Percentiles rank a stretch among this genome's conserved stretches.
Evolutionary conservation across 176 grass and related monocot species (phyloP).

Genomic region (Ensete ventricosum): DNA sequence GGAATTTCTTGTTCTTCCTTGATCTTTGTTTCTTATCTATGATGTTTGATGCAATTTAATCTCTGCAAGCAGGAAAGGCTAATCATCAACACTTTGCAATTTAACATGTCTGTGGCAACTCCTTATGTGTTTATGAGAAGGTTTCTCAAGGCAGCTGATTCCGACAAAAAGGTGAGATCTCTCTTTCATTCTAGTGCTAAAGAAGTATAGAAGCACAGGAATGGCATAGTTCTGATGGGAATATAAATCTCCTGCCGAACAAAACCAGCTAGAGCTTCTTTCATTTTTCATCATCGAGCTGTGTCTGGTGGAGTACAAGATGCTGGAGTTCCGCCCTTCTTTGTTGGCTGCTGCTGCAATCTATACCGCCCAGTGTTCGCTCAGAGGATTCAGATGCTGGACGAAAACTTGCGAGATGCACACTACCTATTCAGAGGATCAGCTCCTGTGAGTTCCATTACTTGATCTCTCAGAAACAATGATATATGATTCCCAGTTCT

Average conservation of each 20-base stretch:
- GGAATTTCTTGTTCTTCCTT: neutral
- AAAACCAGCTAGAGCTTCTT: constrained; percentile 55
- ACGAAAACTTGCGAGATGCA: constrained; percentile 52
- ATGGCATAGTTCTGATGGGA: constrained; percentile 3
- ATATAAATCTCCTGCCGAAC: neutral
- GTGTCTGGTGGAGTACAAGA: constrained; percentile 66
- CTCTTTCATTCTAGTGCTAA: neutral
- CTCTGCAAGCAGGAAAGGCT: constrained; percentile 44
- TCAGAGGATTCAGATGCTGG: constrained; percentile 50
- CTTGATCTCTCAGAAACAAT: neutral
- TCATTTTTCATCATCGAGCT: constrained; percentile 86
- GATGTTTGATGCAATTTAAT: neutral
- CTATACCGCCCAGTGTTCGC: constrained; percentile 74
- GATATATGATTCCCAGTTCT: neutral
- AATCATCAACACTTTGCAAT: constrained; percentile 54
- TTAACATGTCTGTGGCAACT: constrained; percentile 84
- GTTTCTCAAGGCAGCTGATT: constrained; percentile 79
- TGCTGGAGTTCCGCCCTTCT: constrained; percentile 65
- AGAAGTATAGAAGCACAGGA: neutral
- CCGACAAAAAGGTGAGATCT: constrained; percentile 54
- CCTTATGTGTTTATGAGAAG: constrained; percentile 84
- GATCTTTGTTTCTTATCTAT: neutral
- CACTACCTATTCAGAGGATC: constrained; percentile 57
- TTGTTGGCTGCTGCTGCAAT: constrained; percentile 74
- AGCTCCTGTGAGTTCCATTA: constrained; percentile 55